phyloP scores from a whole-genome alignment of 225 moss, liverwort and hornwort species.

The Physcomitrium patens region DNA sequence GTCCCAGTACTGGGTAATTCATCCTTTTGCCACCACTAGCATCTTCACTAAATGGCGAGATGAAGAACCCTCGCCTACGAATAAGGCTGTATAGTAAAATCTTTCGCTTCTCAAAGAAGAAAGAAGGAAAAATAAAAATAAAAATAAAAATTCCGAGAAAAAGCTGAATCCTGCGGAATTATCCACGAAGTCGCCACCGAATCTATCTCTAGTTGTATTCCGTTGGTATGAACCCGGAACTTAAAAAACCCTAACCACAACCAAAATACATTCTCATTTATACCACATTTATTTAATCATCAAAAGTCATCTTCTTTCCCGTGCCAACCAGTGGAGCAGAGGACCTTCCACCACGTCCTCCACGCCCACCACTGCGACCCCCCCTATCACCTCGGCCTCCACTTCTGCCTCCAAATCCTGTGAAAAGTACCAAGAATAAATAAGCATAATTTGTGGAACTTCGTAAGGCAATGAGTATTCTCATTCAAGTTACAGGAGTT shows the following conservation, averaged over 20 bases:
- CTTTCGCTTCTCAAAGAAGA: background rate
- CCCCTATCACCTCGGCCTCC: slow-evolving; percentile 56
- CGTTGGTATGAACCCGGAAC: slow-evolving; percentile 35
- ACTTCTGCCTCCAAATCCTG: slow-evolving; percentile 62
- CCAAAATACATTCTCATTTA: slow-evolving; percentile 21
- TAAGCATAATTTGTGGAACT: no score
- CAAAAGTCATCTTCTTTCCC: slow-evolving; percentile 62
- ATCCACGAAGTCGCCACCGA: slow-evolving; percentile 11
- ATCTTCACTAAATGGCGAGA: slow-evolving; percentile 35
- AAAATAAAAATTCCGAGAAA: slow-evolving; percentile 14
- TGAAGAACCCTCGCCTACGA: slow-evolving; percentile 15
- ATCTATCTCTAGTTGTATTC: slow-evolving; percentile 30
- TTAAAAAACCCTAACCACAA: slow-evolving; percentile 36
- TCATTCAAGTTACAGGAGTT: no score
- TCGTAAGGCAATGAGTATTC: no score
- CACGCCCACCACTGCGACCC: slow-evolving; percentile 56
- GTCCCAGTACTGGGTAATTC: slow-evolving; percentile 19
- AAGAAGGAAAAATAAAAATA: slow-evolving; percentile 17
- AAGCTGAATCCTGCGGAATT: slow-evolving; percentile 9
- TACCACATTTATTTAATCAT: slow-evolving; percentile 20
- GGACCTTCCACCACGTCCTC: slow-evolving; percentile 58
- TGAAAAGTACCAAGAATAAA: background rate
- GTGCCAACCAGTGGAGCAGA: slow-evolving; percentile 43
- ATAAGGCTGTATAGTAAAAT: slow-evolving; percentile 16
- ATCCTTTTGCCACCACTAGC: slow-evolving; percentile 27